phyloP scores from a whole-genome alignment of 2,329 filamentous ascomycete genomes.

The Sporothrix brunneoviolacea region DNA sequence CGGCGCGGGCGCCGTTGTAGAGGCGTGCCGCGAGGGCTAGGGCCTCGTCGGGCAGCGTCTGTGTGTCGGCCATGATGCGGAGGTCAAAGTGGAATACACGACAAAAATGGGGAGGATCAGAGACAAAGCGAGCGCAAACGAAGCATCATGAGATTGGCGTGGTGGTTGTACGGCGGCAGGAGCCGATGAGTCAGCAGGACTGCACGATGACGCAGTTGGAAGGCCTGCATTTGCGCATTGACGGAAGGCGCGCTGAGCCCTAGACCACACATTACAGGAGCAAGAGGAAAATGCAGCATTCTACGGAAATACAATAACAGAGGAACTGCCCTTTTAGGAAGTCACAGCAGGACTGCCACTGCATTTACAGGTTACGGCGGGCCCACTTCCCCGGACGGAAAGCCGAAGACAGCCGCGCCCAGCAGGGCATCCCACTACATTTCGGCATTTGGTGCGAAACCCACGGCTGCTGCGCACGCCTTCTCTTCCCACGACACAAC shows the following conservation, averaged over 20 bases:
- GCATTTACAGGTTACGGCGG: too few species aligned
- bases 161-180: not conserved
- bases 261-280: too few species aligned
- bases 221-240: not conserved
- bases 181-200: not conserved
- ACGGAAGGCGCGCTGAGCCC: too few species aligned
- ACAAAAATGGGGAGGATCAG: not conserved
- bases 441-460: slow-evolving; percentile 1
- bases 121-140: too few species aligned
- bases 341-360: too few species aligned
- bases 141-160: too few species aligned
- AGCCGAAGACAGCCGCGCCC: slow-evolving; percentile 9
- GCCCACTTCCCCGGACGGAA: slow-evolving; percentile 12
- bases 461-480: not conserved
- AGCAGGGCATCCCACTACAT: not conserved
- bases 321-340: too few species aligned
- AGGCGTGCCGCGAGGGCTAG: slow-evolving; percentile 59
- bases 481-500: not conserved
- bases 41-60: slow-evolving; percentile 3
- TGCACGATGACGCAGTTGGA: slow-evolving; percentile 3
- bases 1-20: slow-evolving; percentile 59
- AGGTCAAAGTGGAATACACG: not conserved
- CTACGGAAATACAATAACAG: too few species aligned
- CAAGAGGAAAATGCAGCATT: too few species aligned
- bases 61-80: not conserved